Evolutionary conservation across 345 rosid genomes (phyloP).

Genomic region (Mangifera indica): DNA sequence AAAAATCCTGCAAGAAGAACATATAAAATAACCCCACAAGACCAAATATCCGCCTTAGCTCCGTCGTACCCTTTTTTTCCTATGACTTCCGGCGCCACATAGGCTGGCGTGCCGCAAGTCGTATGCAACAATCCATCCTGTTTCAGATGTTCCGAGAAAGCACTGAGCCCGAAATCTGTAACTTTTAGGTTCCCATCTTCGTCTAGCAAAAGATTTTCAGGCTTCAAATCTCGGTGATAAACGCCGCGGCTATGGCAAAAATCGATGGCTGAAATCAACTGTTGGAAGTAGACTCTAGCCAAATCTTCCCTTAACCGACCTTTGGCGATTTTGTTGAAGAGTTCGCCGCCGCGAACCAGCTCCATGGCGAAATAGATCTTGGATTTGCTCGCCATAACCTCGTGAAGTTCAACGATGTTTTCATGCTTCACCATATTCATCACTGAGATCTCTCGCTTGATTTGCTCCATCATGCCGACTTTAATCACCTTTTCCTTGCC

Average conservation of each 20-base stretch:
- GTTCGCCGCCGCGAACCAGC: constrained; percentile 85
- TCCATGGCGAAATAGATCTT: constrained; percentile 96
- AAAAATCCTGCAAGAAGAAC: constrained; percentile 87
- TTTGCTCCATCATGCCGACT: constrained; percentile 86
- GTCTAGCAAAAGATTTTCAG: constrained; percentile 76
- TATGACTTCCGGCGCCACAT: constrained; percentile 90
- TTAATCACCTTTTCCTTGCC: constrained; percentile 84
- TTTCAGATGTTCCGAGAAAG: constrained; percentile 70
- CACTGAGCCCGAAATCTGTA: constrained; percentile 85
- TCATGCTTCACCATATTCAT: constrained; percentile 95
- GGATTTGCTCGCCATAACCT: constrained; percentile 93
- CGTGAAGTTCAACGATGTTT: constrained; percentile 78
- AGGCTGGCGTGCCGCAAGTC: constrained; percentile 90
- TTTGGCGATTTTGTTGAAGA: constrained; percentile 61
- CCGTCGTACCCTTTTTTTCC: constrained; percentile 87
- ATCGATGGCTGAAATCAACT: constrained; percentile 78
- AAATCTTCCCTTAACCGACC: constrained; percentile 73
- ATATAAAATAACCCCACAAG: constrained; percentile 87
- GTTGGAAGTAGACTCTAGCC: constrained; percentile 77
- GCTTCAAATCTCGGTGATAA: constrained; percentile 86
- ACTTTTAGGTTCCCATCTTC: constrained; percentile 79
- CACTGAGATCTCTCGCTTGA: constrained; percentile 86
- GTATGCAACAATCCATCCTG: constrained; percentile 82
- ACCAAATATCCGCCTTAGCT: constrained; percentile 89
- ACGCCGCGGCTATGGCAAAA: constrained; percentile 95